phyloP scores from a whole-genome alignment of 192 early-diverging fungal species.

The Glomus cerebriforme region DNA sequence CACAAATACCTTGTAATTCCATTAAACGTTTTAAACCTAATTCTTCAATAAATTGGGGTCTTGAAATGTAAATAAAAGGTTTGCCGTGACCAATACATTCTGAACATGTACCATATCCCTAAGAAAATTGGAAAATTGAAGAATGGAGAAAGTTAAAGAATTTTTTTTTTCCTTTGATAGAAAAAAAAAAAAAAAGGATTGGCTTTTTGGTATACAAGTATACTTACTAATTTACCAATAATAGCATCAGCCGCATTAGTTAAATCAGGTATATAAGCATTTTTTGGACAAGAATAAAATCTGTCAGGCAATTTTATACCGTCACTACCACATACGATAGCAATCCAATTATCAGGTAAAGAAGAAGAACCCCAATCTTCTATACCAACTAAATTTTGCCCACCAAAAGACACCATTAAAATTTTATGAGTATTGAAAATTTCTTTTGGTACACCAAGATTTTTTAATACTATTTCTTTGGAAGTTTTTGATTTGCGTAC shows the following conservation, averaged over 20 bases:
- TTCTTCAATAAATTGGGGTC: slow-evolving; percentile 66
- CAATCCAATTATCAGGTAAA: slow-evolving; percentile 58
- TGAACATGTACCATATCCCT: slow-evolving; percentile 66
- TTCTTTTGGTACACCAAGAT: slow-evolving; percentile 47
- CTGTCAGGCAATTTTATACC: slow-evolving; percentile 37
- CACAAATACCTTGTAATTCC: slow-evolving; percentile 54
- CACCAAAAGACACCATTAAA: slow-evolving; percentile 56
- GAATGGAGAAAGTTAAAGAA: background rate
- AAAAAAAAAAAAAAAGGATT: background rate
- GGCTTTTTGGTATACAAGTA: too few relatives aligned
- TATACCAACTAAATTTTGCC: slow-evolving; percentile 46
- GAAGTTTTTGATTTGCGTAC: slow-evolving; percentile 50
- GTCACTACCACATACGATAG: slow-evolving; percentile 56
- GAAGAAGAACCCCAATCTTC: slow-evolving; percentile 54
- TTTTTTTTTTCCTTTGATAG: background rate
- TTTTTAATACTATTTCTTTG: slow-evolving; percentile 46
- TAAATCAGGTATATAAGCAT: slow-evolving; percentile 63
- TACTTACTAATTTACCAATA: slow-evolving; percentile 59
- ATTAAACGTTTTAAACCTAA: slow-evolving; percentile 56
- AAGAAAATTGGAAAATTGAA: slow-evolving; percentile 21
- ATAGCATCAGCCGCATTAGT: slow-evolving; percentile 61
- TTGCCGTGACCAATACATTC: slow-evolving; percentile 62
- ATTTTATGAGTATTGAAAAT: slow-evolving; percentile 52
- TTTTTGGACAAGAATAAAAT: slow-evolving; percentile 54
- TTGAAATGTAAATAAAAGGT: slow-evolving; percentile 60